Evolutionary conservation across 768 basidiomycete species (phyloP).

Genomic region (Tricholoma bakamatsutake): DNA sequence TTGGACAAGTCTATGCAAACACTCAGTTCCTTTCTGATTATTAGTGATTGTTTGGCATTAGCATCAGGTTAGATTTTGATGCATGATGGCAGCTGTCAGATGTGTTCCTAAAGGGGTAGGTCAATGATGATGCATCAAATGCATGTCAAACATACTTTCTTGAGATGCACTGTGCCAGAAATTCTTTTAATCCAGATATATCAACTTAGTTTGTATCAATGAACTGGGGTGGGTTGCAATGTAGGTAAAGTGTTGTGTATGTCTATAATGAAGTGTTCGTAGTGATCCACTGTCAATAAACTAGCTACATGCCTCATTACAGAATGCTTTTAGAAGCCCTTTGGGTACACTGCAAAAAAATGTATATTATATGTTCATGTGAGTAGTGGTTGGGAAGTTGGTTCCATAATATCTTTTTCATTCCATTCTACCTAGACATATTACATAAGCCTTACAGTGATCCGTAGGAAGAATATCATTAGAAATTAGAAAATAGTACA

Average conservation of each 20-base stretch:
- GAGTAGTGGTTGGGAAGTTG: not conserved
- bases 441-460: not conserved
- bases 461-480: too few relatives aligned
- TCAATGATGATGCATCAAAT: too few relatives aligned
- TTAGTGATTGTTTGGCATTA: too few relatives aligned
- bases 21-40: too few relatives aligned
- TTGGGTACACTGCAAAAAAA: not conserved
- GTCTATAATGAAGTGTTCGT: not conserved
- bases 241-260: not conserved
- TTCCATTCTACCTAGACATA: not conserved
- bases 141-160: too few relatives aligned
- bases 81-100: too few relatives aligned
- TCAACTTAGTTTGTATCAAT: not conserved
- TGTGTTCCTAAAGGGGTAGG: too few relatives aligned
- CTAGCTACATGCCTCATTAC: not conserved
- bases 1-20: too few relatives aligned
- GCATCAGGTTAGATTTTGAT: too few relatives aligned
- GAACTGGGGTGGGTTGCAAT: not conserved
- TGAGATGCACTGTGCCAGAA: too few relatives aligned
- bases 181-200: not conserved
- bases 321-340: not conserved
- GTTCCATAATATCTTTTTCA: not conserved
- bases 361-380: not conserved
- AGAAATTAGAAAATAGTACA: not conserved
- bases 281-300: not conserved